Percentiles rank a stretch among this genome's conserved stretches.
phyloP scores from a whole-genome alignment of 208 protist genomes.

The Endotrypanum monterogeii region DNA sequence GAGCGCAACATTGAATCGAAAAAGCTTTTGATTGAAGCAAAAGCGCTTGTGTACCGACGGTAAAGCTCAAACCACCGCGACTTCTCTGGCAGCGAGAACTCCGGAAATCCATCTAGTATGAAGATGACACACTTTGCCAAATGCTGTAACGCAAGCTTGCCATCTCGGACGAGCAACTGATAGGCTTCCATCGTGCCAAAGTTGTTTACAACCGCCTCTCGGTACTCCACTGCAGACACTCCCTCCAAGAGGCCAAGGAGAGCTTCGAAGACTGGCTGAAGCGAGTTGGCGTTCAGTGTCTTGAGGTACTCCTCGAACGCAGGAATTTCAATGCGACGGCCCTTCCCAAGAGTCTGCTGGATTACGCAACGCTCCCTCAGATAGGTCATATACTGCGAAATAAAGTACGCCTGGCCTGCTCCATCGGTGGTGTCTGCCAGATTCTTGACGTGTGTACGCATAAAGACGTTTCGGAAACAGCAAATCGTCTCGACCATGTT shows the following conservation, averaged over 20 bases:
- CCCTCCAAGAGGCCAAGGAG: constrained; percentile 44
- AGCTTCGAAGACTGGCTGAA: constrained; percentile 42
- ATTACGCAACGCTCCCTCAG: constrained; percentile 49
- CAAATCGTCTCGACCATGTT: constrained; percentile 63
- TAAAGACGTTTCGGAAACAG: constrained; percentile 53
- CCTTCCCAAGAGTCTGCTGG: constrained; percentile 39
- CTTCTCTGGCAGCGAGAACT: constrained; percentile 48
- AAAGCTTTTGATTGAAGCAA: constrained; percentile 34
- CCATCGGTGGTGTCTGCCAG: constrained; percentile 49
- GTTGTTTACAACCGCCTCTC: constrained; percentile 72
- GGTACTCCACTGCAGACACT: constrained; percentile 41
- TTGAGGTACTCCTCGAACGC: constrained; percentile 54
- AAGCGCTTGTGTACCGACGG: constrained; percentile 35
- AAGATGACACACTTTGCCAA: constrained; percentile 67
- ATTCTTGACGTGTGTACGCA: constrained; percentile 48
- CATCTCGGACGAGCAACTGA: constrained; percentile 59
- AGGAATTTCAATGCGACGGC: constrained; percentile 45
- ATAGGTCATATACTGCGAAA: constrained; percentile 65
- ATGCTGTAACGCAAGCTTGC: constrained; percentile 63
- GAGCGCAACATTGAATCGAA: constrained; percentile 64
- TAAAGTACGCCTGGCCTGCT: constrained; percentile 56
- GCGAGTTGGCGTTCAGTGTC: constrained; percentile 41
- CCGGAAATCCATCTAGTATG: constrained; percentile 61
- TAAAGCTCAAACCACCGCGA: constrained; percentile 51
- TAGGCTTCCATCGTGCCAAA: constrained; percentile 78